These are phyloP conservation scores for Pythium monospermum DNA, from an alignment of 352 stramenopile species.

Conservation along the genomic window DNA sequence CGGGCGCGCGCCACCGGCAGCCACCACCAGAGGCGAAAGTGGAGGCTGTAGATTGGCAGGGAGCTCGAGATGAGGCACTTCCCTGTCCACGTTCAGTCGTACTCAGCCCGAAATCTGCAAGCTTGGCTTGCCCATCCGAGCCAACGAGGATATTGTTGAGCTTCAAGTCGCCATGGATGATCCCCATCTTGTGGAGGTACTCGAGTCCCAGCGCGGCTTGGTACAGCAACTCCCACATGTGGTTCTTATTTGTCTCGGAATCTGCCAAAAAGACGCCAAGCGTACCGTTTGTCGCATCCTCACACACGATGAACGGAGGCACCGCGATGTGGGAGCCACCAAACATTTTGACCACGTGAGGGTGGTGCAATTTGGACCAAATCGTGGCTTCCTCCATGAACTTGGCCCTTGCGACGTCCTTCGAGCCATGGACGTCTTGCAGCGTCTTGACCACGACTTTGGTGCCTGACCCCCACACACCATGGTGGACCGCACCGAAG, in stretches of 20 bases:
- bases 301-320: slow-evolving; percentile 23
- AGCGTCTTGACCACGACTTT: slow-evolving; percentile 9
- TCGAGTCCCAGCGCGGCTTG: slow-evolving; percentile 3
- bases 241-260: neutral
- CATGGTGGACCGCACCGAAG: slow-evolving; percentile 1
- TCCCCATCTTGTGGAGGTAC: neutral
- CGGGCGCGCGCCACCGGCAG: slow-evolving; percentile 23
- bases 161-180: slow-evolving; percentile 17
- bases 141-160: slow-evolving; percentile 16
- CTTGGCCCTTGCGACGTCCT: neutral
- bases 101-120: slow-evolving; percentile 23
- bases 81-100: neutral
- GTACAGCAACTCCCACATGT: slow-evolving; percentile 23
- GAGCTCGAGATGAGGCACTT: neutral
- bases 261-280: slow-evolving; percentile 19
- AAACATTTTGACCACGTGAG: slow-evolving; percentile 82
- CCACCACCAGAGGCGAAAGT: neutral
- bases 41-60: too few relatives aligned
- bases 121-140: slow-evolving; percentile 1
- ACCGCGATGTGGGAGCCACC: slow-evolving; percentile 20
- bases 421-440: neutral
- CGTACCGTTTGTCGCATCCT: slow-evolving; percentile 22
- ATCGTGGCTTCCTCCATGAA: slow-evolving; percentile 15
- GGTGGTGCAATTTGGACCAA: slow-evolving; percentile 86
- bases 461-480: neutral